Base-by-base conservation (phyloP, 768 basidiomycete species). In the Pleurotus eryngii region DNA sequence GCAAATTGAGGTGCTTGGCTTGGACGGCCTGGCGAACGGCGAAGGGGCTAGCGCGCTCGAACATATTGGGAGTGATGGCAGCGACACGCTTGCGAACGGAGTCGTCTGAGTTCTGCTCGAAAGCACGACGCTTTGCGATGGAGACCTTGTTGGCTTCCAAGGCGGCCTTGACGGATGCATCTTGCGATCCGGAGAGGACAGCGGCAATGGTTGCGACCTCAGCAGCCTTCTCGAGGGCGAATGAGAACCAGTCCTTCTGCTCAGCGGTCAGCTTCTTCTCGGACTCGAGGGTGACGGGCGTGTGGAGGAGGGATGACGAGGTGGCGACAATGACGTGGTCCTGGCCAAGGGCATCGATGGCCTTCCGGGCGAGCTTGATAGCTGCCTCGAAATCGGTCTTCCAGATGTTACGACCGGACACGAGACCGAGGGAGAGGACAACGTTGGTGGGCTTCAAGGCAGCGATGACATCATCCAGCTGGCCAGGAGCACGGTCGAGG, bases 321-420 rank as follows among this genome's bases (percentile, higher is more conserved):
- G 97, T 94, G 39, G 92, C 93, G 66, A 97, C 79, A 67, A 98
- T 86, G 71, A 98, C 91, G 61, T 95, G 92, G 60, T 91, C 87
- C 60, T 81, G 74, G 58, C 95, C 95, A 66, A 98, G 87, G 42
- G 78, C 79, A 54, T 86, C 84, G 65, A 97, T 78, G 47, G 92
- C 95, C 72, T 87, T 89, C 77, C 95, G 87, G 56, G 83, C 92
- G 47, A 84, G 75, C 71, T 87, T 87, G 75, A 95, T 82, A 57
- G 92, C 87, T 55, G 84, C 86, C 61, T 81, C 77, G 65, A 98
- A 87, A 76, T 98, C 95, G 61, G 85, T 89, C 86, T 98, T 99
- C 97, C 97, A 99, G 79, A 99, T 92, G 82, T 98, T 98, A 70
- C 97, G 94, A 55, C 97, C 97, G 46, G 97, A 98, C 62, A 99